Evolutionary conservation across 257 asterid species (phyloP).

Genomic region (Scutellaria minor): DNA sequence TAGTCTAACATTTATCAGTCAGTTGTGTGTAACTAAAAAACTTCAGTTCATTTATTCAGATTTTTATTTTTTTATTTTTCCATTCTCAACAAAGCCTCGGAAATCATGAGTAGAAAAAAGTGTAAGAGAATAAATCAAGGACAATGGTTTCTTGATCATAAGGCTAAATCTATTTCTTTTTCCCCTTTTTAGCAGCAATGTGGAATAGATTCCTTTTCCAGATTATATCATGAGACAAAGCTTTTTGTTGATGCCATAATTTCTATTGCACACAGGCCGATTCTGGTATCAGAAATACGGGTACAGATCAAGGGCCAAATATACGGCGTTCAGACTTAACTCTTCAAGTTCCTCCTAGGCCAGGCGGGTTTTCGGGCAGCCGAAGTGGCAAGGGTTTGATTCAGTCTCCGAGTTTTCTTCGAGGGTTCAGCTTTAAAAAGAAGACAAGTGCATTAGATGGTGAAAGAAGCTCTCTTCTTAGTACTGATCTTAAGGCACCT

Average conservation of each 20-base stretch:
- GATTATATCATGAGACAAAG: background rate
- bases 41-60: background rate
- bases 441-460: constrained; percentile 44
- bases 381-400: constrained; percentile 48
- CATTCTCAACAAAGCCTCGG: background rate
- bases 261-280: constrained; percentile 52
- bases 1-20: constrained; percentile 2
- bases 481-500: constrained; percentile 52
- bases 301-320: constrained; percentile 42
- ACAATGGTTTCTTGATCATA: background rate
- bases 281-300: constrained; percentile 32
- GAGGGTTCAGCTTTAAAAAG: constrained; percentile 77
- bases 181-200: background rate
- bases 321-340: constrained; percentile 52
- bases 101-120: background rate
- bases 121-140: background rate
- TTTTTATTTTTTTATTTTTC: background rate
- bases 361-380: constrained; percentile 43
- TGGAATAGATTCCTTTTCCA: background rate
- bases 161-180: background rate
- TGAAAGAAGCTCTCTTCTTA: constrained; percentile 74
- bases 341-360: constrained; percentile 80
- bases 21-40: background rate
- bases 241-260: constrained; percentile 10
- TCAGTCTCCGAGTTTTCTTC: constrained; percentile 60